Percentiles rank a stretch among this genome's conserved stretches.
Conservation (phyloP, 73 alveolate genomes). For the Paraurostyla sp. region DNA sequence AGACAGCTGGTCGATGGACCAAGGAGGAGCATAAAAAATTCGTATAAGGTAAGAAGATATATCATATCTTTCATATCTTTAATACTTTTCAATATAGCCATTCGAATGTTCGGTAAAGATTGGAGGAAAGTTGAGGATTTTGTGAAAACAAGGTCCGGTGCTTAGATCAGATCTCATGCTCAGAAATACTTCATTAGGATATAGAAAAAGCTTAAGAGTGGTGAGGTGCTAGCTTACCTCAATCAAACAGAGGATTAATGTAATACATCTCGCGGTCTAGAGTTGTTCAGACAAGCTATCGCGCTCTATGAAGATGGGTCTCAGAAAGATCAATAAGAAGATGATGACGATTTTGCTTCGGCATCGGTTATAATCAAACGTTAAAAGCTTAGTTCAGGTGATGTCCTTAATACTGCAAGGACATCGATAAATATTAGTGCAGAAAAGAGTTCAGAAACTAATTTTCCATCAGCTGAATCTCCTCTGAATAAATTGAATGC, state of each 20-base stretch:
- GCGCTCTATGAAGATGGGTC: constrained; percentile 49
- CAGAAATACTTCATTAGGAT: constrained; percentile 84
- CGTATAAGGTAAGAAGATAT: constrained; percentile 71
- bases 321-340: constrained; percentile 38
- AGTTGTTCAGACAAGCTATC: constrained; percentile 48
- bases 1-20: constrained; percentile 81
- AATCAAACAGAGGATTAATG: constrained; percentile 50
- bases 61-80: constrained; percentile 18
- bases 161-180: constrained; percentile 89
- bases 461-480: not conserved
- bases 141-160: constrained; percentile 80
- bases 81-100: constrained; percentile 62
- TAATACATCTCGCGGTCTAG: constrained; percentile 47
- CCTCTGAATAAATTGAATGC: not conserved
- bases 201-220: constrained; percentile 59
- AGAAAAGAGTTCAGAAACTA: not conserved
- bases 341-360: constrained; percentile 47
- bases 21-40: constrained; percentile 75
- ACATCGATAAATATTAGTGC: not conserved
- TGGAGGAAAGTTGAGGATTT: constrained; percentile 86
- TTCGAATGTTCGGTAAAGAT: constrained; percentile 81
- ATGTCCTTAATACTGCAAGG: not conserved
- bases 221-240: constrained; percentile 38
- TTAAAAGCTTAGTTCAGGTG: not conserved
- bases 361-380: not conserved